A percentile compares a stretch with the other conserved stretches of the same genome.
phyloP scores from a whole-genome alignment of 2,329 filamentous ascomycete species.

The Fusarium tanahbumbuense region DNA sequence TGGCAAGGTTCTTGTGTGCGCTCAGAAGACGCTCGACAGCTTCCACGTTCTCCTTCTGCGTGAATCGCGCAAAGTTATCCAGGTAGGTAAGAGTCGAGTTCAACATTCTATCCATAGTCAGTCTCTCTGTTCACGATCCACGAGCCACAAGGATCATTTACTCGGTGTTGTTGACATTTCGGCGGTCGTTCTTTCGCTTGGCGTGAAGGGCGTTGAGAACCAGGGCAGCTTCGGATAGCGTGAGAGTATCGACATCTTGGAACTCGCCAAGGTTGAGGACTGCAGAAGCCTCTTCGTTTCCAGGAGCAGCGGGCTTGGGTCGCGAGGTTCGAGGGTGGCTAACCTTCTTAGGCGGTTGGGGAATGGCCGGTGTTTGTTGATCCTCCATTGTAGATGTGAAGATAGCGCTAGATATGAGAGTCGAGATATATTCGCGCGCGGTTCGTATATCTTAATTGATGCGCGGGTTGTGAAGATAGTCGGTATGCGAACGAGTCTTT shows the following conservation, averaged over 20 bases:
- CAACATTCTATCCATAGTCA: slow-evolving; percentile 69
- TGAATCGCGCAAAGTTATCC: slow-evolving; percentile 94
- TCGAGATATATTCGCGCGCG: not conserved
- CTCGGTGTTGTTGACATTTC: slow-evolving; percentile 87
- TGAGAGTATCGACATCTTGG: slow-evolving; percentile 89
- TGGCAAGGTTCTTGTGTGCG: slow-evolving; percentile 81
- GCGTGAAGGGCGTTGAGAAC: slow-evolving; percentile 91
- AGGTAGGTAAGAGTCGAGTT: slow-evolving; percentile 92
- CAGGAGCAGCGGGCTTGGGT: slow-evolving; percentile 74
- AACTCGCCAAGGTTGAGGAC: slow-evolving; percentile 93
- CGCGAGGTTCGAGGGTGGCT: slow-evolving; percentile 64
- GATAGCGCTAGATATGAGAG: not conserved
- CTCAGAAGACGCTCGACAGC: slow-evolving; percentile 90
- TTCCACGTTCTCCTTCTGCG: slow-evolving; percentile 93
- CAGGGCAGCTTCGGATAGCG: slow-evolving; percentile 89
- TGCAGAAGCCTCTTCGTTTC: slow-evolving; percentile 88
- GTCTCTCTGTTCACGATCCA: not conserved
- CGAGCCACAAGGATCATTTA: slow-evolving; percentile 54
- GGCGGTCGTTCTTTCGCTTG: slow-evolving; percentile 81
- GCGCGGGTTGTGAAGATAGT: slow-evolving; percentile 4
- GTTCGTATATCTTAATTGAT: not conserved
- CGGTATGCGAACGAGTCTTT: not conserved
- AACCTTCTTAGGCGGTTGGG: slow-evolving; percentile 36
- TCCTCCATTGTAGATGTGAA: slow-evolving; percentile 29
- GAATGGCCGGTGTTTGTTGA: slow-evolving; percentile 12